Evolutionary conservation across 345 rosid genomes (phyloP), one percentile per base, ranked within the genome.

Genomic region (Acer campestre): DNA sequence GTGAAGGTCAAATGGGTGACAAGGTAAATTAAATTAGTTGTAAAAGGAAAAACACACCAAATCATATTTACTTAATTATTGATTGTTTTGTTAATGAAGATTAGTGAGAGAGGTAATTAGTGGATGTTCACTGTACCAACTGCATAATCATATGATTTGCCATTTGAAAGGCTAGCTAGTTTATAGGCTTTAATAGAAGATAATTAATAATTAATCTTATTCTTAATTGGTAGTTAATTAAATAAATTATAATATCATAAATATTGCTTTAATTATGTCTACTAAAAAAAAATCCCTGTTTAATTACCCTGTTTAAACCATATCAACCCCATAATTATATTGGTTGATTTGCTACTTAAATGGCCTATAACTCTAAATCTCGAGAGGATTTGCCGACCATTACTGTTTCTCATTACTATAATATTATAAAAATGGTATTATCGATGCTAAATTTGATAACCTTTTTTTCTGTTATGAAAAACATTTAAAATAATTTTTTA

Each of bases 291-390:
- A 75, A 40, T 76, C 70, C 72, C 75, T 84, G 77, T 80, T 80
- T 56, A 56, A 56, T 56, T 69, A 81, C 75, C 73, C 48, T 74
- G 74, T 70, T 31, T 53, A 70, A 70, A 9, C 75, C 66, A 63
- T 75, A 73, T 82, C 75, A 83, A 63, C 65, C 66, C 71, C 78
- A 77, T 65, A 76, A 78, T 84, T 73, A 80, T 71, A 65, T 49
- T 67, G 61, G 84, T 80, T 87, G 76, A 82, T 87, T 78, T 87
- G 85, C 77, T 70, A 46, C 80, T 77, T 20, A 78, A 77, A 78
- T 79, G 80, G 83, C 20, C 61, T 18, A 56, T 8, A 18, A 8
- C 46, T 7, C 46, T 51, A 44, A 49, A 48, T 51, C 71, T 65
- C 38, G 11, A 7, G 17, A 31, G 61, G 59, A 48, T 76, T 73